Evolutionary conservation across 345 rosid genomes (phyloP).

Genomic region (Populus ilicifolia): DNA sequence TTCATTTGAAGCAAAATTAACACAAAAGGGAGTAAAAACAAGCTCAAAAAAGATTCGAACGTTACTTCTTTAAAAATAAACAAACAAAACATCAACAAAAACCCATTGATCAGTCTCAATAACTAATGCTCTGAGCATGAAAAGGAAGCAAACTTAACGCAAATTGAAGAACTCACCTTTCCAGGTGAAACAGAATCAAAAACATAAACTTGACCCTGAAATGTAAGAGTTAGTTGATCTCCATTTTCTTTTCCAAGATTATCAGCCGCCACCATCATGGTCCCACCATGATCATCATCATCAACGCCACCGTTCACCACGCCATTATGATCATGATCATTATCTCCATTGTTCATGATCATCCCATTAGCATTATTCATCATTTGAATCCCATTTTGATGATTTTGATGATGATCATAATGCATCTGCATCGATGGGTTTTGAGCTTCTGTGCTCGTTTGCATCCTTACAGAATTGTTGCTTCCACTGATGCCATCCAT

Average conservation of each 20-base stretch:
- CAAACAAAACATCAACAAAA: no score
- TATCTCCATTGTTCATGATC: constrained; percentile 36
- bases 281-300: not conserved
- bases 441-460: constrained; percentile 35
- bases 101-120: not conserved
- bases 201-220: constrained; percentile 26
- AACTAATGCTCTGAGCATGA: not conserved
- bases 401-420: constrained; percentile 31
- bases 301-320: constrained; percentile 31
- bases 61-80: no score
- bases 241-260: constrained; percentile 10
- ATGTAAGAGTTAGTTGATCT: constrained; percentile 21
- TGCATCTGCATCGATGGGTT: constrained; percentile 31
- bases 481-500: constrained; percentile 50
- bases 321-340: constrained; percentile 25
- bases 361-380: constrained; percentile 37
- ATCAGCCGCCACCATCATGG: not conserved
- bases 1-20: no score
- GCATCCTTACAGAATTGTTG: constrained; percentile 28
- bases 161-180: constrained; percentile 1
- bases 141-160: not conserved
- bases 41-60: no score
- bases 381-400: constrained; percentile 37
- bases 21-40: no score
- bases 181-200: constrained; percentile 15